Evolutionary conservation across 768 basidiomycete species (phyloP), one percentile per base, ranked within the genome.

Genomic region (Mycena chlorophos): DNA sequence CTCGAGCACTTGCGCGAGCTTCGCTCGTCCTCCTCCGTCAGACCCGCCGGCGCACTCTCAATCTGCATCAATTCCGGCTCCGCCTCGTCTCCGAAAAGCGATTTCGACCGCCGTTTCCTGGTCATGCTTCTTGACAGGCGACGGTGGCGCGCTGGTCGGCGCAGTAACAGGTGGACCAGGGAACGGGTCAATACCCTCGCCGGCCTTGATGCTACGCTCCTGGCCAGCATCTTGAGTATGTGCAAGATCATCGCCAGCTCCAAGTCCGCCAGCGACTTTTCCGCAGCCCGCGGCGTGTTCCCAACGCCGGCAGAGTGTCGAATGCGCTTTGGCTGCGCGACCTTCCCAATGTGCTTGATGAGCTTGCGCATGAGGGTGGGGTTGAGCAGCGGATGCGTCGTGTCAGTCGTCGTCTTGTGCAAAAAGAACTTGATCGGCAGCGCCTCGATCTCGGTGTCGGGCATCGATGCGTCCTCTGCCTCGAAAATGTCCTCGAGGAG

Each of bases 401-500:
- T 70, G 54, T 91, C 86, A 22, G 69, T 62, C 0, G 84, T 88
- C 27, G 81, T 58, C 3, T 43, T 71, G 5, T 73, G 73, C 22
- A 84, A 94, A 69, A 85, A 94, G 66, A 77, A 88, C 6, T 86
- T 81, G 27, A 74, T 66, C 3, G 84, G 75, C 13, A 92, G 73
- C 49, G 84, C 77, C 14, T 66, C 56, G n/a, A 73, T 57, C 34
- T 79, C 77, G 2, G 74, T 68, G 47, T 88, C 86, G 0, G 83
- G 73, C 2, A 86, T 79, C 16, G 91, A 73, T 0, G 78, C 68
- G 65, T 94, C 94, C 62, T 91, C 86, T 0, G 89, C 85, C 58
- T 89, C 87, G 53, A 96, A 89, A 16, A 97, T 80, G 51, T 96
- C 93, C 60, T 94, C 91, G 1, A 96, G 74, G 17, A 92, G 72